A percentile compares a stretch with the other conserved stretches of the same genome.
Conservation (phyloP, 2,329 filamentous ascomycete genomes). For the Decorospora gaudefroyi region DNA sequence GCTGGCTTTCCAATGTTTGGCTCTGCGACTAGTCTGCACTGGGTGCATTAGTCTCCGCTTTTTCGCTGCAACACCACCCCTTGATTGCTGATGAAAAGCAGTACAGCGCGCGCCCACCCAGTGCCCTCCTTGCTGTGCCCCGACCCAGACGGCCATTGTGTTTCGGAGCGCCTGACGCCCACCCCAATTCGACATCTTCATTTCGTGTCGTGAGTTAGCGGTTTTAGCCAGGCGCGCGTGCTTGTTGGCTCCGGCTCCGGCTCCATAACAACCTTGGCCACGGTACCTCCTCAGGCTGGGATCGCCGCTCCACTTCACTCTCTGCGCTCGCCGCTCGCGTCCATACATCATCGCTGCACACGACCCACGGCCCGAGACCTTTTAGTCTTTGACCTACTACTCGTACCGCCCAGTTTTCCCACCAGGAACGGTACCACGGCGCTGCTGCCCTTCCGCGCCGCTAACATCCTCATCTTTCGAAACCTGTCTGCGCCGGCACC, state of each 20-base stretch:
- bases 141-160: slow-evolving; percentile 5
- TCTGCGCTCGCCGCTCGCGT: slow-evolving; percentile 4
- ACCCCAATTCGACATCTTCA: slow-evolving; percentile 1
- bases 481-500: slow-evolving; percentile 7
- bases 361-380: slow-evolving; percentile 23
- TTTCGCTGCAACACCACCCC: slow-evolving; percentile 17
- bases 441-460: slow-evolving; percentile 26
- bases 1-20: slow-evolving; percentile 15
- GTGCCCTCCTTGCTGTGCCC: not conserved
- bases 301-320: slow-evolving; percentile 28
- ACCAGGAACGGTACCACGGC: slow-evolving; percentile 15
- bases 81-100: slow-evolving; percentile 10
- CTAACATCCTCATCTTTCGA: slow-evolving; percentile 25
- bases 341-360: slow-evolving; percentile 29
- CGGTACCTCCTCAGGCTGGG: slow-evolving; percentile 9
- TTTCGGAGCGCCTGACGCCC: not conserved
- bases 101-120: slow-evolving; percentile 1
- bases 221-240: not conserved
- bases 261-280: slow-evolving; percentile 10
- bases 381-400: too few species aligned
- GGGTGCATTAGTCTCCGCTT: slow-evolving; percentile 19
- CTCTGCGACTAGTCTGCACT: slow-evolving; percentile 14
- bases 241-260: slow-evolving; percentile 4
- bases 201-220: not conserved
- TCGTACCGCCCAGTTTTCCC: slow-evolving; percentile 17